phyloP scores from a whole-genome alignment of 768 basidiomycete genomes.

The Exsudoporus frostii region DNA sequence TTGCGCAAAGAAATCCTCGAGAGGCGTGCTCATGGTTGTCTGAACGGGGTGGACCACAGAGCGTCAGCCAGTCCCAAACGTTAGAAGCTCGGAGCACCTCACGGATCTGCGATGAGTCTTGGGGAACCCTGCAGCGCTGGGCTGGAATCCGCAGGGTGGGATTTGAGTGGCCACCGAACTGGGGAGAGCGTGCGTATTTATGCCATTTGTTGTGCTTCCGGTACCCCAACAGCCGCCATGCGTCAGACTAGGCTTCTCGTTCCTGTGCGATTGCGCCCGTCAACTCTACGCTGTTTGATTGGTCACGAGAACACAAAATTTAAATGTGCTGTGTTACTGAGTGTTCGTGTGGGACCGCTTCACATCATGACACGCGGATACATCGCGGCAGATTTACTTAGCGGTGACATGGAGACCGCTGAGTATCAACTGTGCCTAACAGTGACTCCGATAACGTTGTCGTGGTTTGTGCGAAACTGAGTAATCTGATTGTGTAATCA shows the following conservation, averaged over 20 bases:
- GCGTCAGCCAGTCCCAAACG: background rate
- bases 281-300: background rate
- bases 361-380: background rate
- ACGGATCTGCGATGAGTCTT: background rate
- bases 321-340: background rate
- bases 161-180: background rate
- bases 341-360: background rate
- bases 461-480: too few relatives aligned
- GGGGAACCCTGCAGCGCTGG: background rate
- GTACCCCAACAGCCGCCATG: background rate
- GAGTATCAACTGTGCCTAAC: background rate
- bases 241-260: background rate
- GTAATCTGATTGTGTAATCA: too few relatives aligned
- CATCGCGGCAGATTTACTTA: background rate
- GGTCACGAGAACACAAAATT: background rate
- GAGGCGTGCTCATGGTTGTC: slow-evolving; percentile 14
- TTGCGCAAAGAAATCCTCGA: slow-evolving; percentile 24
- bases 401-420: background rate
- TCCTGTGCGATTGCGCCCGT: slow-evolving; percentile 10
- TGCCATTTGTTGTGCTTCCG: background rate
- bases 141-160: background rate
- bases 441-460: background rate
- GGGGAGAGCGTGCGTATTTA: background rate
- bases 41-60: background rate
- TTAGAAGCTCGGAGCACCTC: background rate